These are phyloP conservation scores for Neonectria hederae DNA, from an alignment of 2,329 filamentous ascomycete genomes.

Conservation along the genomic window DNA sequence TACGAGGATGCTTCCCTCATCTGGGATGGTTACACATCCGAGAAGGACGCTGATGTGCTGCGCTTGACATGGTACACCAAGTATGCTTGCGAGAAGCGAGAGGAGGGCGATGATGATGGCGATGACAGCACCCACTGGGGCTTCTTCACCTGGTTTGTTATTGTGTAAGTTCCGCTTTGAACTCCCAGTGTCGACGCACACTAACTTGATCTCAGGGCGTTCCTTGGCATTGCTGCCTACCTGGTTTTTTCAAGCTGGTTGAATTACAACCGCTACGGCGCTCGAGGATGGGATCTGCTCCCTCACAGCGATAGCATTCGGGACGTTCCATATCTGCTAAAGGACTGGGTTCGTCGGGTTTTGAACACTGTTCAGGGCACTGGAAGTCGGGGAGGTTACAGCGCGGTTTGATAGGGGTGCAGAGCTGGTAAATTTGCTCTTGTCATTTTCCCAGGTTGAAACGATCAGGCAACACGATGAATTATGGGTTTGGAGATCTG, in stretches of 20 bases:
- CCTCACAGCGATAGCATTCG: conserved; percentile 93
- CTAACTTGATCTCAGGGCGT: conserved; percentile 67
- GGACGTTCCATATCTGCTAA: conserved; percentile 90
- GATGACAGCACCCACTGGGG: conserved; percentile 76
- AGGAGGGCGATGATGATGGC: conserved; percentile 54
- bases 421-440: conserved; percentile 13
- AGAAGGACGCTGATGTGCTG: conserved; percentile 69
- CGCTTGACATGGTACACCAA: conserved; percentile 87
- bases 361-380: conserved; percentile 85
- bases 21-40: conserved; percentile 76
- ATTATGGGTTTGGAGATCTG: conserved; percentile 2
- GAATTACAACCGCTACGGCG: conserved; percentile 97
- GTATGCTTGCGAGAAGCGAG: conserved; percentile 77
- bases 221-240: conserved; percentile 86
- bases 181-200: neutral
- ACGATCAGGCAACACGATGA: conserved; percentile 2
- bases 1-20: conserved; percentile 72
- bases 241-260: conserved; percentile 98
- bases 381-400: conserved; percentile 90
- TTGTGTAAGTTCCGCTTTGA: conserved; percentile 74
- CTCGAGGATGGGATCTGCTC: conserved; percentile 92
- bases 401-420: conserved; percentile 73
- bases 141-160: conserved; percentile 96
- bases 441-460: conserved; percentile 4
- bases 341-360: conserved; percentile 85